phyloP scores from a whole-genome alignment of 2,329 filamentous ascomycete species.

The Verruconis gallopava region DNA sequence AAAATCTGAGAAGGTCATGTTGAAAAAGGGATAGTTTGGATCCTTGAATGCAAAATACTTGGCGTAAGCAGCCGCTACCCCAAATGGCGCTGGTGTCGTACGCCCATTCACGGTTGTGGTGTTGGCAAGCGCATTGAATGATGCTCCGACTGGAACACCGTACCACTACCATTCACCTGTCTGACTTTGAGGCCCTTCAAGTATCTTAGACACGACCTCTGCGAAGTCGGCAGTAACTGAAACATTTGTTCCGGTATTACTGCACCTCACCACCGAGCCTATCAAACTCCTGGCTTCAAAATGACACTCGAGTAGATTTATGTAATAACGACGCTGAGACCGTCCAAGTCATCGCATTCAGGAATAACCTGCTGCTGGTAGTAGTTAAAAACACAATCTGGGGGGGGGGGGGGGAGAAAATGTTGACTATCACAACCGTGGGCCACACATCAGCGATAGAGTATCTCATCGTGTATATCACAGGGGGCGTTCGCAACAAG shows the following conservation, averaged over 20 bases:
- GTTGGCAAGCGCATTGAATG: neutral
- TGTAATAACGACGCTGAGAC: conserved; percentile 21
- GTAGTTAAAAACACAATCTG: conserved; percentile 16
- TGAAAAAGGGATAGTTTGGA: conserved; percentile 1
- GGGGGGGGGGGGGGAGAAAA: conserved; percentile 3
- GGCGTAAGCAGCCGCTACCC: conserved; percentile 2
- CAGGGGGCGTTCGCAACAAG: conserved; percentile 20
- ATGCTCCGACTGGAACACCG: neutral
- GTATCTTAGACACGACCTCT: conserved; percentile 4
- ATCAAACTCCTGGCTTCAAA: conserved; percentile 14
- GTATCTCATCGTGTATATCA: conserved; percentile 12
- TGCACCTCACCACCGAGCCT: conserved; percentile 12
- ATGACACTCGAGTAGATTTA: conserved; percentile 14
- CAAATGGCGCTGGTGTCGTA: conserved; percentile 1
- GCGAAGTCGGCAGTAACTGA: conserved; percentile 1
- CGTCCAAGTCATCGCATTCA: conserved; percentile 18
- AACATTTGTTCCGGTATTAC: neutral
- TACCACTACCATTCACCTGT: neutral
- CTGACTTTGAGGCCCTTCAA: conserved; percentile 1
- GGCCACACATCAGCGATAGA: conserved; percentile 8
- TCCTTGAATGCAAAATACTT: conserved; percentile 7
- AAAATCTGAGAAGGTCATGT: conserved; percentile 8
- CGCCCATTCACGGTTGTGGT: conserved; percentile 1
- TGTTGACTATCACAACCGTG: conserved; percentile 16
- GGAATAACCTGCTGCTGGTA: conserved; percentile 13